A percentile compares a stretch with the other conserved stretches of the same genome.
Conservation (phyloP, 2,329 filamentous ascomycete species). For the Aureobasidium leucospermi region DNA sequence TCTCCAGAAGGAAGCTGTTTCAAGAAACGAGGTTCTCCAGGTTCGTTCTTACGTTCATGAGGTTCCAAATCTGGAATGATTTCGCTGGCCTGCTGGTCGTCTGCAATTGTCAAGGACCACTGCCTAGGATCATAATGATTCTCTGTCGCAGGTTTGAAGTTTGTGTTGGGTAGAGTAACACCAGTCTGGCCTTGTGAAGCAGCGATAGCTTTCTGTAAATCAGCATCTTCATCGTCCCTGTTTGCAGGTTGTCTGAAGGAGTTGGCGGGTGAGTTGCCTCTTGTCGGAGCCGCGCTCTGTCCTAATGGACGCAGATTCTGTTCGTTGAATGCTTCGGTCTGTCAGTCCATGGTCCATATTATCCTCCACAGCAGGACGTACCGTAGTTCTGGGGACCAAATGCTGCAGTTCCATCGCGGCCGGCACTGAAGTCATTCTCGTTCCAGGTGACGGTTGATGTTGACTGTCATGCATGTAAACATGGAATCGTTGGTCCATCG, state of each 20-base stretch:
- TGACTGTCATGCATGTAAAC: too few relatives aligned
- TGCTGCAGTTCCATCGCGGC: slow-evolving; percentile 23
- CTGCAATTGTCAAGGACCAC: slow-evolving; percentile 45
- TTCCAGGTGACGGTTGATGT: slow-evolving; percentile 21
- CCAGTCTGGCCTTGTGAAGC: slow-evolving; percentile 38
- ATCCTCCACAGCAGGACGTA: not conserved
- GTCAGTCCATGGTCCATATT: not conserved
- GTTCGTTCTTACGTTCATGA: slow-evolving; percentile 38
- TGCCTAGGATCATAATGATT: slow-evolving; percentile 46
- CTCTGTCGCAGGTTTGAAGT: slow-evolving; percentile 50
- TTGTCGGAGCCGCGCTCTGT: slow-evolving; percentile 25
- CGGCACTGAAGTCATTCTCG: slow-evolving; percentile 22
- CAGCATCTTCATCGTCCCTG: slow-evolving; percentile 25
- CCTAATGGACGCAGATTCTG: slow-evolving; percentile 23
- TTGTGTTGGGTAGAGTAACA: slow-evolving; percentile 39
- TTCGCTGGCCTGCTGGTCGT: slow-evolving; percentile 36
- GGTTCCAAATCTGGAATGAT: slow-evolving; percentile 45
- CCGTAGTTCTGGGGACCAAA: slow-evolving; percentile 12
- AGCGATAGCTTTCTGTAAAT: slow-evolving; percentile 23
- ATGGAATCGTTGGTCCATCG: not conserved
- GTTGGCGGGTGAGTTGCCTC: slow-evolving; percentile 23
- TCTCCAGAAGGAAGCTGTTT: slow-evolving; percentile 47
- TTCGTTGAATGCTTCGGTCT: slow-evolving; percentile 15
- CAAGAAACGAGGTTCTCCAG: slow-evolving; percentile 49
- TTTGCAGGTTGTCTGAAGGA: slow-evolving; percentile 21